A percentile compares a stretch with the other conserved stretches of the same genome.
These are phyloP conservation scores for Claviceps maximensis DNA, from an alignment of 2,329 filamentous ascomycete genomes.

Conservation along the genomic window DNA sequence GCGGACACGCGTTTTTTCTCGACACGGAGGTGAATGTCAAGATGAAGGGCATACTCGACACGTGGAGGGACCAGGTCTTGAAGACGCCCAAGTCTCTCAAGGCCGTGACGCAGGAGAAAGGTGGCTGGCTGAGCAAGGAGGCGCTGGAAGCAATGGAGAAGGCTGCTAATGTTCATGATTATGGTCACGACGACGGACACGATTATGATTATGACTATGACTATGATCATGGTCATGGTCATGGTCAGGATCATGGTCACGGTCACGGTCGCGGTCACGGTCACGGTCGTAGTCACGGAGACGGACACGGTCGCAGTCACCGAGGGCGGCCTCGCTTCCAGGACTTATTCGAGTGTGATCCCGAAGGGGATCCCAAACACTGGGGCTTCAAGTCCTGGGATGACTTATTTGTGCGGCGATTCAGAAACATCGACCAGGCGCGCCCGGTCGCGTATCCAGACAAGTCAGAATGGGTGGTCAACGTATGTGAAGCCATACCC, in stretches of 20 bases:
- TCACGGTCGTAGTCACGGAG: too few species aligned
- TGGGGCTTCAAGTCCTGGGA: background rate
- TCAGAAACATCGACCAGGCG: background rate
- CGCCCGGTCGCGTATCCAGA: background rate
- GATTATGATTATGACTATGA: too few species aligned
- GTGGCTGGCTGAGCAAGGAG: background rate
- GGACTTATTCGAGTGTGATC: background rate
- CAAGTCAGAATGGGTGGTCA: background rate
- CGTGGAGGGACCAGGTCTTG: background rate
- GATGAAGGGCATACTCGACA: background rate
- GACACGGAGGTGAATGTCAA: constrained; percentile 35
- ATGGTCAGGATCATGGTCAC: too few species aligned
- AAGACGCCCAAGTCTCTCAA: background rate
- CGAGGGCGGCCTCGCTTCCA: background rate
- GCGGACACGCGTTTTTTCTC: constrained; percentile 40
- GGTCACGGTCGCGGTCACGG: too few species aligned
- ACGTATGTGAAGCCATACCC: constrained; percentile 18
- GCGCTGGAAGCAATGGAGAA: background rate
- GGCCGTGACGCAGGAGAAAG: background rate
- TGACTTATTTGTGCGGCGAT: background rate
- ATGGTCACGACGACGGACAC: too few species aligned
- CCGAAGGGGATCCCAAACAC: background rate
- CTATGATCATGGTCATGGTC: too few species aligned
- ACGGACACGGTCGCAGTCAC: too few species aligned
- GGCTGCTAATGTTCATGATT: background rate